Evolutionary conservation across 768 basidiomycete genomes (phyloP), one percentile per base, ranked within the genome.

Genomic region (Boletus vermiculosoides): DNA sequence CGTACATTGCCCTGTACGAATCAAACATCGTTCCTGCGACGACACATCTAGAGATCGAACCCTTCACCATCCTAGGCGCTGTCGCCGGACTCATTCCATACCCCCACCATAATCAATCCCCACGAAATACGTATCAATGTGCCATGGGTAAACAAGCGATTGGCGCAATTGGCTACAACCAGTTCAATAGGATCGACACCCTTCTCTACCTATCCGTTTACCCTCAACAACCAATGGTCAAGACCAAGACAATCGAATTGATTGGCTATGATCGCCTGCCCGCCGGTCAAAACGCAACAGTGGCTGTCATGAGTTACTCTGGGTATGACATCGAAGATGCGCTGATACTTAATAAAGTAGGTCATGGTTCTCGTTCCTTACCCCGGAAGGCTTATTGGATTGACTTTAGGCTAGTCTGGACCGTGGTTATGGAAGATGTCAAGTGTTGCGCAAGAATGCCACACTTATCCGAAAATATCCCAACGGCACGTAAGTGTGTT

Each of bases 111-210:
- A 99, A 99, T 68, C 97, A 99, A 69, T 98, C 97, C 5, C 97
- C 97, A 3, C 89, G 97, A 53, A 99, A 99, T 68, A 99, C 97
- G 11, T 99, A 99, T 71, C 96, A 99, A 77, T 99, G 96, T 68
- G 96, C 96, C 54, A 99, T 99, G 96, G 96, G 97, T 53, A 99
- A 99, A 77, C 97, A 99, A 78, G 96, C 97, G 2, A 99, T 99
- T 61, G 97, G 97, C 22, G 95, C 95, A 13, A 99, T 99, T 59
- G 96, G 88, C 0, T 97, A 95, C 75, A 99, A 98, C 71, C 97
- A 99, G 72, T 85, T 98, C 62, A 93, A 94, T 68, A 85, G 97
- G 45, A 98, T 99, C 69, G 97, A 99, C 72, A 99, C 97, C 0
- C 82, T 99, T 39, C 80, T 99, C n/a, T 99, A 99, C 74, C 82